Base-by-base conservation (phyloP, 2,329 filamentous ascomycete species). In the Epichloe typhina region DNA sequence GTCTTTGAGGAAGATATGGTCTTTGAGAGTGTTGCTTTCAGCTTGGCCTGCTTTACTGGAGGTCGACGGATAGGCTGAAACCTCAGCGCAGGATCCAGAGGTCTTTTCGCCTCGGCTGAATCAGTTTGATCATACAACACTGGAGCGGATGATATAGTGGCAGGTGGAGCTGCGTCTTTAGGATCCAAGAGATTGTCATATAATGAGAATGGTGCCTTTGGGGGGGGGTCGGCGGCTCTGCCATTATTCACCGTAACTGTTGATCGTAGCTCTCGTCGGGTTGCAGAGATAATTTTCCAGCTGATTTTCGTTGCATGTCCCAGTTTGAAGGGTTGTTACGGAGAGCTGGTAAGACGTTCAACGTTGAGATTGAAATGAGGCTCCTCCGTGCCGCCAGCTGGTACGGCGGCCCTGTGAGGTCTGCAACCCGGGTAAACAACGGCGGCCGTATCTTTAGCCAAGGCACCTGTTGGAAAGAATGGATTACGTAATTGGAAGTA, bases 51-150 rank as follows among this genome's bases (percentile, higher is more conserved):
- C 62, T 70, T 84, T 59, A 65, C 58, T 60, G 88, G 81, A 23
- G 87, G 86, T 54, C 87, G 80, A 61, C 86, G 86, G 57, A 89
- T 89, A 48, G 88, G 88, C 65, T 94, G 88, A 71, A 95, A 95
- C 66, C 85, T 84, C 55, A 94, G 75, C 61, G 86, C 80, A 66
- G 72, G 64, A 49, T 77, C 72, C 44, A 72, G 56, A 13, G 69
- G 72, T 67, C 86, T 88, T 66, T 83, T 89, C 11, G 72, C 56
- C 58, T 77, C 70, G 52, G 64, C 59, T 19, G 73, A 71, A 19
- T 72, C 70, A 53, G 70, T 64, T 59, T 82, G 68, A 55, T 80
- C 80, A 67, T 89, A 90, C 50, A 83, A 75, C 48, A 90, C 80
- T 0, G 88, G 86, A 2, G 80, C 84, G 59, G 83, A 80, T 15